Conservation (phyloP, 306 rosid species). For the Abrus precatorius region DNA sequence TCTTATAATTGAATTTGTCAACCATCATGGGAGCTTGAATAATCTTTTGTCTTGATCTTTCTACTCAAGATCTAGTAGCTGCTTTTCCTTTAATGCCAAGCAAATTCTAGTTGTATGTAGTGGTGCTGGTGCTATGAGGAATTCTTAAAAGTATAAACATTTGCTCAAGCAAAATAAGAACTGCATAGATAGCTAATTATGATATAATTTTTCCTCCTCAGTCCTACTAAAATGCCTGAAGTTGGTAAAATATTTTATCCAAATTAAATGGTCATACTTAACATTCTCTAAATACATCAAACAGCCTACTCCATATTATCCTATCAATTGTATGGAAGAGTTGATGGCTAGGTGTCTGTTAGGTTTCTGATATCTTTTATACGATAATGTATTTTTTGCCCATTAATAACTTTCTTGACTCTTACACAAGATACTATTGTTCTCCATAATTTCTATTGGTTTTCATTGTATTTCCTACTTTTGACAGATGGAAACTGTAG, state of each 20-base stretch:
- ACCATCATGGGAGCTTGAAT: not conserved
- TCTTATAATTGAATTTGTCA: not conserved
- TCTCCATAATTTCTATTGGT: slow-evolving; percentile 31
- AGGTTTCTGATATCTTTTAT: not conserved
- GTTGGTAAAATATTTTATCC: not conserved
- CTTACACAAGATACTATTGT: not conserved
- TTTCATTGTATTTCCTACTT: slow-evolving; percentile 42
- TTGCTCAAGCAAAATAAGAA: not conserved
- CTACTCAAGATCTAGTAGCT: not conserved
- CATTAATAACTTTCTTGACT: not conserved
- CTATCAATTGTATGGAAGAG: slow-evolving; percentile 19
- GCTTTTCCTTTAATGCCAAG: not conserved
- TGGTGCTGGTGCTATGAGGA: not conserved
- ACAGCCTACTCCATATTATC: slow-evolving; percentile 11
- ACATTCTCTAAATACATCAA: not conserved
- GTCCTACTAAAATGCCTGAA: not conserved
- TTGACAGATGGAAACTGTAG: slow-evolving; percentile 55
- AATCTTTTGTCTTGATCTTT: not conserved
- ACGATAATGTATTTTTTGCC: not conserved
- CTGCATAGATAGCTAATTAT: no score
- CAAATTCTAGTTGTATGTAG: slow-evolving; percentile 14
- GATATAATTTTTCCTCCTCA: not conserved
- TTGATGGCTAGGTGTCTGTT: slow-evolving; percentile 8
- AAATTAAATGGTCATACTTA: not conserved
- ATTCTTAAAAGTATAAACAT: not conserved